Conservation (phyloP, 495 filamentous ascomycete species). For the Elaphomyces granulatus region DNA sequence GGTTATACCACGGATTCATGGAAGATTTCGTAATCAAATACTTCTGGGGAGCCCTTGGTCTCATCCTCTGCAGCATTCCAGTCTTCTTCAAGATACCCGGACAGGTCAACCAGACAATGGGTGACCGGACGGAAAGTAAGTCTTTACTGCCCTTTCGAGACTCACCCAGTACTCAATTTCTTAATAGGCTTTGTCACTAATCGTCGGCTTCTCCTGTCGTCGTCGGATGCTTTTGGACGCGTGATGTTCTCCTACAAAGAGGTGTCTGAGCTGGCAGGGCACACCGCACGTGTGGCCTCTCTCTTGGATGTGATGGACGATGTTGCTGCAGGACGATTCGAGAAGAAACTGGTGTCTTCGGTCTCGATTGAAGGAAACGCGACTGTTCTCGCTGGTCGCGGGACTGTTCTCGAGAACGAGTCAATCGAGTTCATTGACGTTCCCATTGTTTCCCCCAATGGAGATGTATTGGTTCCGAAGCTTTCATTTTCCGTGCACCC, state of each 20-base stretch:
- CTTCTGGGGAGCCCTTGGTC: slow-evolving; percentile 90
- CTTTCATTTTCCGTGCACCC: slow-evolving; percentile 76
- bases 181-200: slow-evolving; percentile 81
- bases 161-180: slow-evolving; percentile 1
- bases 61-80: slow-evolving; percentile 88
- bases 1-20: slow-evolving; percentile 95
- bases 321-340: slow-evolving; percentile 71
- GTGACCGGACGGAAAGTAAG: slow-evolving; percentile 79
- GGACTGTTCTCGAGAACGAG: slow-evolving; percentile 57
- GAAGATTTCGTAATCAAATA: slow-evolving; percentile 99
- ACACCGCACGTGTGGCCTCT: slow-evolving; percentile 79
- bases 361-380: slow-evolving; percentile 64
- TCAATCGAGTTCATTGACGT: slow-evolving; percentile 82
- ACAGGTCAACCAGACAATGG: slow-evolving; percentile 55
- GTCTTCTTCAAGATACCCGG: slow-evolving; percentile 92
- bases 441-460: slow-evolving; percentile 95
- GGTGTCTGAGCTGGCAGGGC: slow-evolving; percentile 86
- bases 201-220: slow-evolving; percentile 73
- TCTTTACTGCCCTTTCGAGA: slow-evolving; percentile 12
- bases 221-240: slow-evolving; percentile 89
- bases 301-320: slow-evolving; percentile 92
- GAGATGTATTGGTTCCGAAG: slow-evolving; percentile 71
- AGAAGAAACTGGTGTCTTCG: slow-evolving; percentile 90
- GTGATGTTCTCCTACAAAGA: slow-evolving; percentile 99
- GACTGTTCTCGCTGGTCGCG: slow-evolving; percentile 64